These are phyloP conservation scores for Taiozyma sp. DNA, from an alignment of 1,139 yeast genomes.

Conservation along the genomic window DNA sequence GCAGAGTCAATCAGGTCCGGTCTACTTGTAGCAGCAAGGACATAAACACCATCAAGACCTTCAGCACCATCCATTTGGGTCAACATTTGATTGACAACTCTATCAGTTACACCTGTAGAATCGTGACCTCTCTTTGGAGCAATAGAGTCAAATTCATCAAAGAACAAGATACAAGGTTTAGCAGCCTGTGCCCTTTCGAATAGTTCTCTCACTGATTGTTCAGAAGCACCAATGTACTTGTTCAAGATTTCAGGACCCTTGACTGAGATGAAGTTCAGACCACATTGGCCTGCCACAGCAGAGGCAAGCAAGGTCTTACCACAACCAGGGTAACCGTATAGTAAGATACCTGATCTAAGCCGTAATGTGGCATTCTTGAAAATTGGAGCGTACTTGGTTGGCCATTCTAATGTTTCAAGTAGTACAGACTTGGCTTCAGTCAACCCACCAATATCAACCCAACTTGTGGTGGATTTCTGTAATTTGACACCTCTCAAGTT, in stretches of 20 bases:
- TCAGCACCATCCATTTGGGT: conserved; percentile 99
- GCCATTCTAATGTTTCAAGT: conserved; percentile 94
- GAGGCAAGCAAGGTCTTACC: conserved; percentile 93
- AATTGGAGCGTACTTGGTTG: conserved; percentile 92
- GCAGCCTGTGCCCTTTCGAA: conserved; percentile 95
- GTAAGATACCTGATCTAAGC: conserved; percentile 80
- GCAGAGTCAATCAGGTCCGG: conserved; percentile 97
- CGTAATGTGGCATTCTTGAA: conserved; percentile 85
- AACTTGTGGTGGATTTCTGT: conserved; percentile 68
- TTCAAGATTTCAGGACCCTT: conserved; percentile 96
- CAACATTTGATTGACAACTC: conserved; percentile 94
- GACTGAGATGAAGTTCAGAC: conserved; percentile 86
- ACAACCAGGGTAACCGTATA: conserved; percentile 97
- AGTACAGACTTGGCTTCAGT: conserved; percentile 69
- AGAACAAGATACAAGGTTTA: conserved; percentile 88
- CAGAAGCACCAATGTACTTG: conserved; percentile 97
- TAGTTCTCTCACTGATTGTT: conserved; percentile 87
- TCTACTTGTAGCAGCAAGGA: conserved; percentile 91
- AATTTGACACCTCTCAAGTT: conserved; percentile 83
- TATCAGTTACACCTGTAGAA: conserved; percentile 95
- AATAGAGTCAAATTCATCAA: conserved; percentile 95
- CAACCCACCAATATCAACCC: conserved; percentile 92
- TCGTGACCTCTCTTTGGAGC: conserved; percentile 99
- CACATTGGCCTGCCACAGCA: conserved; percentile 94
- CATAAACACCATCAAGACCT: conserved; percentile 95